Base-by-base conservation (phyloP, 1,284 basidiomycete species). In the Sanghuangporus weigelae region DNA sequence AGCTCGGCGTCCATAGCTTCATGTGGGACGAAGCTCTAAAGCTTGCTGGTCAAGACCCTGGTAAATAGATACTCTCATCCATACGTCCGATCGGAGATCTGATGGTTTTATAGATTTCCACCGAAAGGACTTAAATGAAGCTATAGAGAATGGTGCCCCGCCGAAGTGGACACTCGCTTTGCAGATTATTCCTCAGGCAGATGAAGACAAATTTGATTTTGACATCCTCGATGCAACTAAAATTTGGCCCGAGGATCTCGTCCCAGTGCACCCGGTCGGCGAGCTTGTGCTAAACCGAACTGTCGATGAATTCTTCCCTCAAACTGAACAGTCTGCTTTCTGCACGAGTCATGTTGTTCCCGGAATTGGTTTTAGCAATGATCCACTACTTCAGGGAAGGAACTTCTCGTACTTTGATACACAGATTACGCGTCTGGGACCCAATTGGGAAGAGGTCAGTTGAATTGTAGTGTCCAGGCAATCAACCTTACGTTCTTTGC, bases 21-120 rank as follows among this genome's bases (percentile, higher is more conserved):
- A 77, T 87, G 11, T 95, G 93, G 92, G 92, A 95, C 66, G 93
- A 95, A 70, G 90, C 90, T 0, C 77, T 94, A 64, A 94, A 94
- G 73, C 82, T 95, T 54, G 72, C 72, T n/a, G 92, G 92, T 1
- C 90, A 90, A 70, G 89, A 92, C 72, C 88, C 89, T 60, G 86
- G 83, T 84, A 66, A 54, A 76, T 66, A 4, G 26, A 31, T 31
- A 4, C 26, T 31, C 26, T 31, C 3, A 31, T 31, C 26, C 26
- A 31, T 31, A 31, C 26, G 26, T 31, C 26, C 26, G 3, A 31
- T 31, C 26, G 26, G 26, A 36, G 64, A 36, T 60, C 67, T 6
- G 55, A 23, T 48, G 57, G 53, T 46, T 26, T 48, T 38, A 55
- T 71, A 79, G 89, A 93, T 72, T 93, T 92, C 75, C 91, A 92